Evolutionary conservation across 768 basidiomycete species (phyloP).

Genomic region (Tephrocybe sp.): DNA sequence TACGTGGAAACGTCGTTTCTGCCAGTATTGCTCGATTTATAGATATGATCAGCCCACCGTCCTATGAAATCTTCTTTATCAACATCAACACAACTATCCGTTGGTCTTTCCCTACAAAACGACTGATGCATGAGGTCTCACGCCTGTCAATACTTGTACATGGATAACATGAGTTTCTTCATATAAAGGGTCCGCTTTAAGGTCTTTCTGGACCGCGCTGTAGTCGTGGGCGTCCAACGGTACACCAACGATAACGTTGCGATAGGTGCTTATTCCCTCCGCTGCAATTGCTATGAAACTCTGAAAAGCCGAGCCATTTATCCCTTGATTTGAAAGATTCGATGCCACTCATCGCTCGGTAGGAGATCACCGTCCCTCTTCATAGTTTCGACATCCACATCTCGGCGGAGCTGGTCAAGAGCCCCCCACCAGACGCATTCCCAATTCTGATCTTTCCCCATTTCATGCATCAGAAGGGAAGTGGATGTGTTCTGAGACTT

Average conservation of each 20-base stretch:
- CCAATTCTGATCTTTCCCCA: constrained; percentile 23
- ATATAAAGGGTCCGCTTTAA: constrained; percentile 33
- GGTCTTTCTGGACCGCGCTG: constrained; percentile 27
- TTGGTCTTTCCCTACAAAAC: constrained; percentile 10
- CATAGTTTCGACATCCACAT: constrained; percentile 20
- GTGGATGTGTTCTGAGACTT: constrained; percentile 20
- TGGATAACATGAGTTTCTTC: too few species aligned
- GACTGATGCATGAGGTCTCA: constrained; percentile 6
- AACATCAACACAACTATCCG: constrained; percentile 24
- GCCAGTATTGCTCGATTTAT: constrained; percentile 21
- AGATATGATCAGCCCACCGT: constrained; percentile 15
- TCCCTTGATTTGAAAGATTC: not conserved
- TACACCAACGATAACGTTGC: constrained; percentile 22
- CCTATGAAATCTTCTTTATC: constrained; percentile 28
- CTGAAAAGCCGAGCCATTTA: not conserved
- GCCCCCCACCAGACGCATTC: constrained; percentile 4
- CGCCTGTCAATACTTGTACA: not conserved
- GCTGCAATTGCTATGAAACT: not conserved
- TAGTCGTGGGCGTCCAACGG: constrained; percentile 30
- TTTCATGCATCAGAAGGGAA: constrained; percentile 11
- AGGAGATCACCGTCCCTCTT: constrained; percentile 7
- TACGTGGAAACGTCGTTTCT: constrained; percentile 26
- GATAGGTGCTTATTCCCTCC: constrained; percentile 32
- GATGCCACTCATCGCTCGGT: not conserved
- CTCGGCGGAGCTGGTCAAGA: constrained; percentile 15